Percentiles rank a stretch among this genome's conserved stretches.
Conservation (phyloP, 2,329 filamentous ascomycete genomes). For the Aspergillus sp. region DNA sequence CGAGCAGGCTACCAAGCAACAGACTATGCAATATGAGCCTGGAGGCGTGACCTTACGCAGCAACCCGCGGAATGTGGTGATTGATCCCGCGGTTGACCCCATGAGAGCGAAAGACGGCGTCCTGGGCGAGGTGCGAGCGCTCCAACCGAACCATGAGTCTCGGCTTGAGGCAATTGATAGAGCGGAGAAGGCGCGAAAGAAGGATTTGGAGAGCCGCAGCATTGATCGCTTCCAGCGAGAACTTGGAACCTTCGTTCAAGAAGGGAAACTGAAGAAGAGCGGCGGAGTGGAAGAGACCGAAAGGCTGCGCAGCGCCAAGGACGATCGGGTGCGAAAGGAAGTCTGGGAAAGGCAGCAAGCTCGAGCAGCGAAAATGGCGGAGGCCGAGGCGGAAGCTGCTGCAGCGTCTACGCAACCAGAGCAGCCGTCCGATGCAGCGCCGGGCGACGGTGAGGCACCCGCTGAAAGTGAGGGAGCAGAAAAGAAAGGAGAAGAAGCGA, state of each 20-base stretch:
- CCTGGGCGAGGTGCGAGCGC: slow-evolving; percentile 80
- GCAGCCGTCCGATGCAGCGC: slow-evolving; percentile 3
- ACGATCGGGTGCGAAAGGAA: slow-evolving; percentile 76
- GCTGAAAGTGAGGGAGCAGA: no score
- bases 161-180: slow-evolving; percentile 91
- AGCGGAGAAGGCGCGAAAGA: slow-evolving; percentile 84
- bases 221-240: slow-evolving; percentile 77
- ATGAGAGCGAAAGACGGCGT: slow-evolving; percentile 80
- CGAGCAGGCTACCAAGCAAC: slow-evolving; percentile 96
- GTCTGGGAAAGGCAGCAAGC: slow-evolving; percentile 49
- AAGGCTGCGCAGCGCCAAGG: slow-evolving; percentile 69
- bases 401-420: slow-evolving; percentile 18
- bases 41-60: slow-evolving; percentile 36
- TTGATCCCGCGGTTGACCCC: slow-evolving; percentile 55
- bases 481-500: no score
- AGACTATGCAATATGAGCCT: slow-evolving; percentile 59
- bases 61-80: slow-evolving; percentile 43
- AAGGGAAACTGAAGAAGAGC: slow-evolving; percentile 89
- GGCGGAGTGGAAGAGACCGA: slow-evolving; percentile 93
- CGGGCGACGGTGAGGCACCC: slow-evolving; percentile 9
- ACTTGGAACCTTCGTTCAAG: slow-evolving; percentile 72
- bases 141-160: slow-evolving; percentile 90
- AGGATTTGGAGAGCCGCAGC: slow-evolving; percentile 69
- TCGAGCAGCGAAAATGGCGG: slow-evolving; percentile 42
- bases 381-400: slow-evolving; percentile 19